phyloP scores from a whole-genome alignment of 371 early-diverging fungal species.

The Mucor ambiguus region DNA sequence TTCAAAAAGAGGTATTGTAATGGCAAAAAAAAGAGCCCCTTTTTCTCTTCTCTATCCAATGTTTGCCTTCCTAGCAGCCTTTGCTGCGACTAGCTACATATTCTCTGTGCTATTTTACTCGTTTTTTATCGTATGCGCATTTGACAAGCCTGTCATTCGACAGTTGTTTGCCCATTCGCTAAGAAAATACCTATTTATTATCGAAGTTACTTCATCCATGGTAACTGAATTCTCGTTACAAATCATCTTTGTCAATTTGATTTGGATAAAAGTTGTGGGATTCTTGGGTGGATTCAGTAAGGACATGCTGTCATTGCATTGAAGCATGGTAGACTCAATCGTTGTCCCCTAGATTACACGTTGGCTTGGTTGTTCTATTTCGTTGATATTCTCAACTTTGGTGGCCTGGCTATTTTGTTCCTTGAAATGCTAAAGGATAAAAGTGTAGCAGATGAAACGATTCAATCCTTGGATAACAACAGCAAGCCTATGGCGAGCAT shows the following conservation, averaged over 20 bases:
- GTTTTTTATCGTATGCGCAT: conserved; percentile 8
- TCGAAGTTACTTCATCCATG: conserved; percentile 10
- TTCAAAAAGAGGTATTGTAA: not conserved
- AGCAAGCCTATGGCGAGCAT: conserved; percentile 16
- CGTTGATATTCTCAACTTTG: conserved; percentile 27
- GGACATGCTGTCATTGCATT: not conserved
- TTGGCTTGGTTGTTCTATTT: conserved; percentile 22
- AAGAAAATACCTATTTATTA: not conserved
- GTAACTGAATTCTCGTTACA: conserved; percentile 31
- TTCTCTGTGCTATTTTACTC: conserved; percentile 4
- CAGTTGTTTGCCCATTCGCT: not conserved
- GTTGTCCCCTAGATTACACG: conserved; percentile 18
- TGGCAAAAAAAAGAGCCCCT: not conserved
- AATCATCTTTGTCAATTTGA: conserved; percentile 22
- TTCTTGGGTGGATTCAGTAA: conserved; percentile 39
- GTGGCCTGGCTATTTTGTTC: conserved; percentile 22
- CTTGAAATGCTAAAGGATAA: conserved; percentile 30
- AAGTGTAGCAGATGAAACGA: conserved; percentile 11
- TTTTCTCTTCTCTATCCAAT: not conserved
- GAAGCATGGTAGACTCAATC: too few species aligned
- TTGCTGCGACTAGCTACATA: conserved; percentile 15
- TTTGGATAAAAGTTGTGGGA: conserved; percentile 17
- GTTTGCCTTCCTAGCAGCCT: conserved; percentile 3
- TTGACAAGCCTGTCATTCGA: conserved; percentile 5
- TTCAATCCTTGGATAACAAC: conserved; percentile 9